Conservation (phyloP, 768 basidiomycete species). For the Lactarius psammicola region DNA sequence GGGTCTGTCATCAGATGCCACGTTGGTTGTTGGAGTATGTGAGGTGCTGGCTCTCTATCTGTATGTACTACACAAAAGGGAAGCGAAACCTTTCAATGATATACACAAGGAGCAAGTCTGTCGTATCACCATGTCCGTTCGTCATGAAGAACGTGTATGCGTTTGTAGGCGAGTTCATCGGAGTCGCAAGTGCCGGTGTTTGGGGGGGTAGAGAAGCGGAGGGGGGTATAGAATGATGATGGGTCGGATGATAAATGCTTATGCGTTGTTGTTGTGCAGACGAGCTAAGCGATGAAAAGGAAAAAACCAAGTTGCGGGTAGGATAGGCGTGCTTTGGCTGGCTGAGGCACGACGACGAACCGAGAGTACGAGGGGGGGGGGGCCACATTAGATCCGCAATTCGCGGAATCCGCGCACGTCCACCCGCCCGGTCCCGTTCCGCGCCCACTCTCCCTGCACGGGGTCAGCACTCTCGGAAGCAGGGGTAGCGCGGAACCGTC, state of each 20-base stretch:
- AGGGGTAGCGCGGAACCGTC: constrained; percentile 43
- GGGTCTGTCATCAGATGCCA: constrained; percentile 14
- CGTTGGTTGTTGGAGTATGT: constrained; percentile 13
- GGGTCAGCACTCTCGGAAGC: constrained; percentile 30
- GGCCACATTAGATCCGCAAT: constrained; percentile 55
- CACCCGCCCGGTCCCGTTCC: constrained; percentile 67
- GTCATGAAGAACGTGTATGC: constrained; percentile 14
- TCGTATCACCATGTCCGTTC: constrained; percentile 15
- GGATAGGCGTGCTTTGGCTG: not conserved
- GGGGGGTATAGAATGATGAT: constrained; percentile 5
- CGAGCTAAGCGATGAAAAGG: constrained; percentile 5
- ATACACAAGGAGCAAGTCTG: constrained; percentile 22
- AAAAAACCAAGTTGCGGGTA: constrained; percentile 2
- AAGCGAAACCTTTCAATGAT: constrained; percentile 18
- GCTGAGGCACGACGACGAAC: too few species aligned
- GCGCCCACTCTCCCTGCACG: constrained; percentile 54
- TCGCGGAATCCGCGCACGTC: constrained; percentile 79
- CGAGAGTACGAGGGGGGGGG: too few species aligned
- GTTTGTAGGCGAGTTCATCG: constrained; percentile 3
- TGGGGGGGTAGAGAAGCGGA: not conserved
- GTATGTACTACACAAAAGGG: constrained; percentile 15
- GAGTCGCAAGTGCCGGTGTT: constrained; percentile 8
- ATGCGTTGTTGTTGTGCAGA: constrained; percentile 7
- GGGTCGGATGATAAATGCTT: constrained; percentile 9
- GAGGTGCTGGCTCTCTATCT: constrained; percentile 21